phyloP scores from a whole-genome alignment of 1,284 basidiomycete genomes.

The Porodaedalea pini region DNA sequence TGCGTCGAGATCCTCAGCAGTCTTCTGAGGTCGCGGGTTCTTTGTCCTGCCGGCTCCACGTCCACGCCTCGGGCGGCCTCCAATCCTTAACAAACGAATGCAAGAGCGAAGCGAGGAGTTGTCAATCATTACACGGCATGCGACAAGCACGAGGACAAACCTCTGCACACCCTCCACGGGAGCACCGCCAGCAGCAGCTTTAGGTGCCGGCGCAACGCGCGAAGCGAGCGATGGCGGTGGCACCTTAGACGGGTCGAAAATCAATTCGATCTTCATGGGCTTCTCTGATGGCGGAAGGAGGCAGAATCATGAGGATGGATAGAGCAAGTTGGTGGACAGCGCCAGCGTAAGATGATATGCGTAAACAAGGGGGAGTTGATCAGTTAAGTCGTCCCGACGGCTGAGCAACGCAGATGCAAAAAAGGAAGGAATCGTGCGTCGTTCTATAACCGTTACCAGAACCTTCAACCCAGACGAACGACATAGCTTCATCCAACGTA shows the following conservation, averaged over 20 bases:
- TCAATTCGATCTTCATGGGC: constrained; percentile 97
- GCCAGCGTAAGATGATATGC: constrained; percentile 8
- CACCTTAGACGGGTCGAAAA: constrained; percentile 77
- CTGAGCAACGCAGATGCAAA: constrained; percentile 9
- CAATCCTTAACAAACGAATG: constrained; percentile 26
- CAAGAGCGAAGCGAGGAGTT: constrained; percentile 17
- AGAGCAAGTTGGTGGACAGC: neutral
- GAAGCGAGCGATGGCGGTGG: constrained; percentile 67
- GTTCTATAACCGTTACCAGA: neutral
- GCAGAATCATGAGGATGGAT: constrained; percentile 16
- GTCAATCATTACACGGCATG: constrained; percentile 8
- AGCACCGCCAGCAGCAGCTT: constrained; percentile 33
- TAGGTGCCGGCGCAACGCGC: constrained; percentile 63
- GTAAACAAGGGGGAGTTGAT: constrained; percentile 41
- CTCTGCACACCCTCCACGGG: constrained; percentile 34
- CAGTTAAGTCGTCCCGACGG: constrained; percentile 53
- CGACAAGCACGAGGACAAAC: constrained; percentile 34
- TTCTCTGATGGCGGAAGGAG: constrained; percentile 60
- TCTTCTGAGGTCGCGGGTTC: constrained; percentile 62
- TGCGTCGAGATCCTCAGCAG: constrained; percentile 72
- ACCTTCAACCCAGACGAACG: neutral
- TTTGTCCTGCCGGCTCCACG: constrained; percentile 60
- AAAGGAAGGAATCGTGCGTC: constrained; percentile 1
- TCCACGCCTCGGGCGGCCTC: constrained; percentile 46
- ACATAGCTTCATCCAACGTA: neutral